phyloP scores from a whole-genome alignment of 768 basidiomycete genomes.

The Russula dissimulans region DNA sequence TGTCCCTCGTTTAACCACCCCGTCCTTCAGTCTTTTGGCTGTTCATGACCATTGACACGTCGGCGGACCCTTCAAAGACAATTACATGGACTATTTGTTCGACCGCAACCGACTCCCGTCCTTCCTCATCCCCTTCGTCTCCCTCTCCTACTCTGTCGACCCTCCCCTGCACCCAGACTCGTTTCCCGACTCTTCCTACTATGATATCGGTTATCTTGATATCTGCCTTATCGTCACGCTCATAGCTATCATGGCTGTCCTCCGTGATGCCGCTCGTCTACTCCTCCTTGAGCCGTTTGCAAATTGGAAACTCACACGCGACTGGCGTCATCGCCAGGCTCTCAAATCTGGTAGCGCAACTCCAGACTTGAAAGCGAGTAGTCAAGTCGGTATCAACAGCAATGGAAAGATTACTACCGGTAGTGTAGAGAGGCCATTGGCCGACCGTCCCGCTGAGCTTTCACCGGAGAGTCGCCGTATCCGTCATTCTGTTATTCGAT shows the following conservation, averaged over 20 bases:
- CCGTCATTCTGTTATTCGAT: slow-evolving; percentile 69
- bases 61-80: not conserved
- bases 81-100: slow-evolving; percentile 18
- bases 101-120: slow-evolving; percentile 31
- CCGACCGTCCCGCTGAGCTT: slow-evolving; percentile 22
- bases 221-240: slow-evolving; percentile 71
- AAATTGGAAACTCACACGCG: slow-evolving; percentile 56
- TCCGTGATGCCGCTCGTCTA: slow-evolving; percentile 72
- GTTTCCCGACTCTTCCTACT: slow-evolving; percentile 62
- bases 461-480: slow-evolving; percentile 49
- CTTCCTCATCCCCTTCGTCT: slow-evolving; percentile 57
- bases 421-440: slow-evolving; percentile 17
- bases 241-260: slow-evolving; percentile 78
- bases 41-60: slow-evolving; percentile 18
- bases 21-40: not conserved
- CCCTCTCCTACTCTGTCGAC: slow-evolving; percentile 59
- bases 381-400: slow-evolving; percentile 22
- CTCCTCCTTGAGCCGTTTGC: slow-evolving; percentile 76
- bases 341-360: slow-evolving; percentile 19
- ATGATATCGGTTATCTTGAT: slow-evolving; percentile 66
- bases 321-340: slow-evolving; percentile 30
- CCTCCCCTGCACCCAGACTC: slow-evolving; percentile 56
- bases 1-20: not conserved
- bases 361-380: slow-evolving; percentile 18
- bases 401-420: slow-evolving; percentile 30